phyloP scores from a whole-genome alignment of 2,329 filamentous ascomycete species.

The Ampelomyces quisqualis region DNA sequence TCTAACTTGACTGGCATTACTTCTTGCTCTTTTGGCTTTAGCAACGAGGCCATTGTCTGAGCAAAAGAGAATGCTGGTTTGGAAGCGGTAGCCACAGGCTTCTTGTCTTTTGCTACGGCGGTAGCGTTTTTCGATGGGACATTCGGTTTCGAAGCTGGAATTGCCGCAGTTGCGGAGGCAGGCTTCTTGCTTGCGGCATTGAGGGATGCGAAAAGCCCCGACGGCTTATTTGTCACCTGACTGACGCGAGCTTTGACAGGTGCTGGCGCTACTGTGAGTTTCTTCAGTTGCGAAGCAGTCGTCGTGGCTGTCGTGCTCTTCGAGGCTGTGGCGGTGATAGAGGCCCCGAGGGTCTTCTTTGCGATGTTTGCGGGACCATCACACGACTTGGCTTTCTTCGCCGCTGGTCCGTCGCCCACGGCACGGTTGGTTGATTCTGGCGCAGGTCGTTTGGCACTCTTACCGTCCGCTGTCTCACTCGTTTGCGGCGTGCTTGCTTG shows the following conservation, averaged over 20 bases:
- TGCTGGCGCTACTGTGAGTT: slow-evolving; percentile 23
- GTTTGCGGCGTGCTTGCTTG: slow-evolving; percentile 35
- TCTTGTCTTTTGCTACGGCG: slow-evolving; percentile 31
- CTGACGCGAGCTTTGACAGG: slow-evolving; percentile 37
- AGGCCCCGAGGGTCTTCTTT: slow-evolving; percentile 23
- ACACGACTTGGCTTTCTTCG: slow-evolving; percentile 35
- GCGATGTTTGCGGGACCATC: slow-evolving; percentile 16
- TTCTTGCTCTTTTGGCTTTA: slow-evolving; percentile 57
- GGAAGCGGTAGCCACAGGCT: slow-evolving; percentile 23
- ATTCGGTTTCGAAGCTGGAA: slow-evolving; percentile 25
- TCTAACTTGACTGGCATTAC: slow-evolving; percentile 52
- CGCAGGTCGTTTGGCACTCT: slow-evolving; percentile 35
- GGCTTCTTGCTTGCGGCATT: slow-evolving; percentile 51
- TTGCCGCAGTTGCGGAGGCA: slow-evolving; percentile 18
- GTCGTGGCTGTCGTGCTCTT: slow-evolving; percentile 14
- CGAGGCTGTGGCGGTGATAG: slow-evolving; percentile 5
- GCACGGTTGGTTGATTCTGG: slow-evolving; percentile 21
- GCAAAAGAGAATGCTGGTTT: slow-evolving; percentile 44
- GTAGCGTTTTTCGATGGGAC: slow-evolving; percentile 29
- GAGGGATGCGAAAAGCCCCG: slow-evolving; percentile 49
- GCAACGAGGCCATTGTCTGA: slow-evolving; percentile 45
- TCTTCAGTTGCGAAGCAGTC: slow-evolving; percentile 27
- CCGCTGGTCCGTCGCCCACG: slow-evolving; percentile 18
- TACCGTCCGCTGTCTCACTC: slow-evolving; percentile 26
- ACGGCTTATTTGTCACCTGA: slow-evolving; percentile 48